Evolutionary conservation across 1,284 basidiomycete species (phyloP).

Genomic region (Mycosarcoma maydis): DNA sequence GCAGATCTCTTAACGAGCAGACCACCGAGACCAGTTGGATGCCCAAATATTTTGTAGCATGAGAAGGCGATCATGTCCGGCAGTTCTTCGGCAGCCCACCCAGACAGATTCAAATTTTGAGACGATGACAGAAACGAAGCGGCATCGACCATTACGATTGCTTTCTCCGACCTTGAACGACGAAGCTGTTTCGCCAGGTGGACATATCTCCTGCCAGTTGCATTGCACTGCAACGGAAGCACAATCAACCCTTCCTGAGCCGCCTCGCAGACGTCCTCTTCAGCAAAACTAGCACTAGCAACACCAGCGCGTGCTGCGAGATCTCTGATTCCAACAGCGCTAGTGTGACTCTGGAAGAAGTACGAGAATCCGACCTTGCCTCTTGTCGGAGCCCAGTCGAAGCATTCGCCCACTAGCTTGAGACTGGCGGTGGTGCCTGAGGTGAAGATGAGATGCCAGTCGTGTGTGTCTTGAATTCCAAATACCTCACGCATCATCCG

Average conservation of each 20-base stretch:
- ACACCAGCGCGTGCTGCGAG: conserved; percentile 23
- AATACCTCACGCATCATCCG: conserved; percentile 61
- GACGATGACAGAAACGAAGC: conserved; percentile 55
- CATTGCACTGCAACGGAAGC: conserved; percentile 57
- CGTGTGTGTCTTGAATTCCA: conserved; percentile 37
- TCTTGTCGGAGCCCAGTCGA: conserved; percentile 20
- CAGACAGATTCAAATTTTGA: conserved; percentile 11
- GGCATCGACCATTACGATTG: conserved; percentile 46
- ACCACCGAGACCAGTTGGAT: conserved; percentile 53
- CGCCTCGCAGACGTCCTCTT: background rate
- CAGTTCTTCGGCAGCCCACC: conserved; percentile 5
- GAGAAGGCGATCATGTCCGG: conserved; percentile 55
- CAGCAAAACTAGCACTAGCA: conserved; percentile 2
- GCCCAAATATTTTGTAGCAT: conserved; percentile 58
- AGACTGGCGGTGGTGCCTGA: conserved; percentile 50
- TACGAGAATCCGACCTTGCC: conserved; percentile 23
- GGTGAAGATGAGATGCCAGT: conserved; percentile 56
- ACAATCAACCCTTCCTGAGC: conserved; percentile 20
- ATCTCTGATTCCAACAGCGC: conserved; percentile 48
- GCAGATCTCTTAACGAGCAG: conserved; percentile 41
- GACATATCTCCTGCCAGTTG: conserved; percentile 43
- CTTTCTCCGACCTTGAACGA: conserved; percentile 1
- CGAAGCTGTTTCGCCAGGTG: conserved; percentile 22
- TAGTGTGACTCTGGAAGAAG: conserved; percentile 48
- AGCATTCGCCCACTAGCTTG: conserved; percentile 47